Evolutionary conservation across 2,329 filamentous ascomycete species (phyloP).

Genomic region (Beauveria medogensis): DNA sequence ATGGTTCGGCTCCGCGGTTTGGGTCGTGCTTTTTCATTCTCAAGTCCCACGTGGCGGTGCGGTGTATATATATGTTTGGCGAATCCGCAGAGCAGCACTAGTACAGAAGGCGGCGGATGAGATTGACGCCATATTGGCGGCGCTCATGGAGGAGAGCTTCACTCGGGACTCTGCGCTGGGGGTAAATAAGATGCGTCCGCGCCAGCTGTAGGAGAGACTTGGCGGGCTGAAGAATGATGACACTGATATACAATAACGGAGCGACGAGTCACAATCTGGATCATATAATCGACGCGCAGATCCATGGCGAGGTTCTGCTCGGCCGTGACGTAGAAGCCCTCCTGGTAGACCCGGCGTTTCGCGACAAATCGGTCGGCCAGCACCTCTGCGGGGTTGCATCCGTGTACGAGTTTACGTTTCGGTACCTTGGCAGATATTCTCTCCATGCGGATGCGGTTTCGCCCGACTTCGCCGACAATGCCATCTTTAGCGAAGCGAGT

Average conservation of each 20-base stretch:
- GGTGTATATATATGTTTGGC: slow-evolving; percentile 16
- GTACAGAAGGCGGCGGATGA: slow-evolving; percentile 12
- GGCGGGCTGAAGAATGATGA: neutral
- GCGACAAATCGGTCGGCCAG: slow-evolving; percentile 6
- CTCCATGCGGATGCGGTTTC: slow-evolving; percentile 9
- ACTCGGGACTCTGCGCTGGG: slow-evolving; percentile 14
- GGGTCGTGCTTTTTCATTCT: slow-evolving; percentile 16
- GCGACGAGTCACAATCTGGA: slow-evolving; percentile 14
- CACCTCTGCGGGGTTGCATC: slow-evolving; percentile 9
- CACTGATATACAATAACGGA: neutral
- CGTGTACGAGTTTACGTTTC: slow-evolving; percentile 13
- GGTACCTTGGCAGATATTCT: slow-evolving; percentile 11
- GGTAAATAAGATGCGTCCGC: slow-evolving; percentile 7
- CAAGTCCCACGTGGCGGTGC: slow-evolving; percentile 8
- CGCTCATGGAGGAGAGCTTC: slow-evolving; percentile 16
- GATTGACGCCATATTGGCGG: slow-evolving; percentile 14
- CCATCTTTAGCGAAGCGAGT: slow-evolving; percentile 13
- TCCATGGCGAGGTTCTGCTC: slow-evolving; percentile 15
- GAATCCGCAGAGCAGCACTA: slow-evolving; percentile 14
- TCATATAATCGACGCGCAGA: slow-evolving; percentile 16
- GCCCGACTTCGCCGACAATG: slow-evolving; percentile 15
- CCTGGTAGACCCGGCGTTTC: slow-evolving; percentile 15
- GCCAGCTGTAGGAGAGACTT: neutral
- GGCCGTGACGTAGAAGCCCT: slow-evolving; percentile 15
- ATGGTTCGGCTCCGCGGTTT: slow-evolving; percentile 16